These are phyloP conservation scores for Davidsoniella neocaledoniae DNA, from an alignment of 2,329 filamentous ascomycete species.

Conservation along the genomic window DNA sequence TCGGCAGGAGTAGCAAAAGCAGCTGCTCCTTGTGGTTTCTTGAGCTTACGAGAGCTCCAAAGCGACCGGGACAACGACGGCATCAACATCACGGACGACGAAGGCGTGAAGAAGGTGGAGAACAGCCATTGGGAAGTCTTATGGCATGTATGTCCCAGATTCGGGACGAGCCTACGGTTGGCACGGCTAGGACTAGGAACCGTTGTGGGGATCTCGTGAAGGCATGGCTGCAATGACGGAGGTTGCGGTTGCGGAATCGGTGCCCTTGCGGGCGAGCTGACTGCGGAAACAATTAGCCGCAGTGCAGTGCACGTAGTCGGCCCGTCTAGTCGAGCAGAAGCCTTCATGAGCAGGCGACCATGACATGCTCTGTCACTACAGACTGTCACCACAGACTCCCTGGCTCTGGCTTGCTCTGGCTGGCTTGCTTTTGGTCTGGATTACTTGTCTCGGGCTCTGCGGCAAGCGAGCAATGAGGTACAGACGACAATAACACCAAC, in stretches of 20 bases:
- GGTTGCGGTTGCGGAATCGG: not conserved
- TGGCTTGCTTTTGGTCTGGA: no score
- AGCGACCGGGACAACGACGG: slow-evolving; percentile 1
- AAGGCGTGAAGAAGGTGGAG: slow-evolving; percentile 22
- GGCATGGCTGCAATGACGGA: not conserved
- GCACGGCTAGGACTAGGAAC: not conserved
- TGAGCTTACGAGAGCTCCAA: slow-evolving; percentile 2
- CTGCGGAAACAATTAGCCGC: slow-evolving; percentile 20
- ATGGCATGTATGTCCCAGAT: not conserved
- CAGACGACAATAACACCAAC: no score
- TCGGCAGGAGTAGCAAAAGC: not conserved
- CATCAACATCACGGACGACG: slow-evolving; percentile 6
- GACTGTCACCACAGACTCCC: no score
- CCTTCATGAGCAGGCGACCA: slow-evolving; percentile 34
- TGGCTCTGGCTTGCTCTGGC: no score
- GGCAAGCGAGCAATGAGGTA: no score
- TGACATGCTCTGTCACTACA: slow-evolving; percentile 1
- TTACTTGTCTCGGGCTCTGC: no score
- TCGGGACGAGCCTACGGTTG: not conserved
- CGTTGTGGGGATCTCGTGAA: not conserved
- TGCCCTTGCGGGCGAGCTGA: not conserved
- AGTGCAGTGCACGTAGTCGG: slow-evolving; percentile 42
- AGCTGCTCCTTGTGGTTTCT: not conserved
- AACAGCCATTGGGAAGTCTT: slow-evolving; percentile 21
- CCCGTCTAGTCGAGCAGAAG: slow-evolving; percentile 40